phyloP scores from a whole-genome alignment of 805 yeast species.

The Candida hungchunana region DNA sequence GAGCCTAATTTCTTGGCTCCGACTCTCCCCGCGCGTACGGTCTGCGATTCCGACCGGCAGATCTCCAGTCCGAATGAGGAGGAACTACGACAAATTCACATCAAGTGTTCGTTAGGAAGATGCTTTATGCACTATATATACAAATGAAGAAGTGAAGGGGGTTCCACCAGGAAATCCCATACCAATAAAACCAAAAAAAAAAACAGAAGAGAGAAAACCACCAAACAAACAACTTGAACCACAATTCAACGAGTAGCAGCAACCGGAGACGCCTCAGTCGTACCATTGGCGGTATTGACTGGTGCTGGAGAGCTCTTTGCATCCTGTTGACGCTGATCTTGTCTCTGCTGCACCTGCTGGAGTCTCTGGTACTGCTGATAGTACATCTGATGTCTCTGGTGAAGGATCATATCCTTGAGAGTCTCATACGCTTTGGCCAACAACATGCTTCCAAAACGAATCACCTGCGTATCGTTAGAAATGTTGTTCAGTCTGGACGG shows the following conservation, averaged over 20 bases:
- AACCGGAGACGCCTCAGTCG: neutral
- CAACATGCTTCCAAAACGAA: slow-evolving; percentile 89
- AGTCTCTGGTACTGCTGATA: slow-evolving; percentile 9
- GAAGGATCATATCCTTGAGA: slow-evolving; percentile 67
- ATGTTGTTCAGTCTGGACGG: slow-evolving; percentile 83
- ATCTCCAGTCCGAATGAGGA: too few species aligned
- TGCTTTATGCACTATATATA: too few species aligned
- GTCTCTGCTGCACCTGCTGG: slow-evolving; percentile 9
- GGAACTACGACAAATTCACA: neutral
- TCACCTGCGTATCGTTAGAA: slow-evolving; percentile 80
- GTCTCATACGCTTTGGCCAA: slow-evolving; percentile 82
- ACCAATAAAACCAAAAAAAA: too few species aligned
- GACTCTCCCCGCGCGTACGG: too few species aligned
- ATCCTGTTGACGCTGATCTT: neutral
- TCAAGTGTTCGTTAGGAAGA: neutral
- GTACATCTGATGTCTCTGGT: slow-evolving; percentile 34
- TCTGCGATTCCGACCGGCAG: too few species aligned
- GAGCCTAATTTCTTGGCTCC: too few species aligned
- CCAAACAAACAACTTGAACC: too few species aligned
- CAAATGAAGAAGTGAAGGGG: too few species aligned
- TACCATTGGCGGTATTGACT: neutral
- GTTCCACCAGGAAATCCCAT: too few species aligned
- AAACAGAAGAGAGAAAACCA: too few species aligned
- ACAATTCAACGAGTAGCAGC: neutral
- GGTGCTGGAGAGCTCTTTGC: neutral